Conservation (phyloP, 2,329 filamentous ascomycete species). For the Phialophora macrospora region DNA sequence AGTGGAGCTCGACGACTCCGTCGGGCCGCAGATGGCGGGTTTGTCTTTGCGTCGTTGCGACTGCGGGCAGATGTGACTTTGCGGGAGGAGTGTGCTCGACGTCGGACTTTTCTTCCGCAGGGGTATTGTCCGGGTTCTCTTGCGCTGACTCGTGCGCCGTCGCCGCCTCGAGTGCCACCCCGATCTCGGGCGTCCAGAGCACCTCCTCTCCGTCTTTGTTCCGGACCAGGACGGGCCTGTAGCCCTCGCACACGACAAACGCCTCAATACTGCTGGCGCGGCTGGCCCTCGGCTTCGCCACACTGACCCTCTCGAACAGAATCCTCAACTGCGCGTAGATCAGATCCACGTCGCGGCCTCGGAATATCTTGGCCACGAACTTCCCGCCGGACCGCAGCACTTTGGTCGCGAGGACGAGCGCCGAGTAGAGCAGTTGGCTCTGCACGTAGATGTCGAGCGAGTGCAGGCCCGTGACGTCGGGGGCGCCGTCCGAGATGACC, state of each 20-base stretch:
- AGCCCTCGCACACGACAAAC: constrained; percentile 93
- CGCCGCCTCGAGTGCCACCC: constrained; percentile 43
- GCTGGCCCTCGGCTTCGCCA: constrained; percentile 92
- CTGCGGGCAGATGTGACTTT: background rate
- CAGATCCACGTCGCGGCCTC: constrained; percentile 91
- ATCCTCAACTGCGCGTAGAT: constrained; percentile 92
- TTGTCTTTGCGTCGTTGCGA: constrained; percentile 23
- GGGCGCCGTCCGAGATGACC: constrained; percentile 92
- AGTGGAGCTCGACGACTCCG: constrained; percentile 44
- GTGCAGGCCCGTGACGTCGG: constrained; percentile 94
- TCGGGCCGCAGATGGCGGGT: constrained; percentile 43
- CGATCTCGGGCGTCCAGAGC: constrained; percentile 37
- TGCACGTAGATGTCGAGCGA: constrained; percentile 99
- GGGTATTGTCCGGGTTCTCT: background rate
- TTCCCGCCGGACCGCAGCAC: constrained; percentile 91
- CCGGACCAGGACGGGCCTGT: constrained; percentile 65
- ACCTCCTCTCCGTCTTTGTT: constrained; percentile 19
- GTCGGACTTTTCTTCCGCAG: background rate
- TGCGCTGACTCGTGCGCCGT: background rate
- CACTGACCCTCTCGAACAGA: constrained; percentile 83
- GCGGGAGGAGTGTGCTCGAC: background rate
- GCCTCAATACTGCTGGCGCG: constrained; percentile 96
- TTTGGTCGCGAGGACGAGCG: constrained; percentile 89
- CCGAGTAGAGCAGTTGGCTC: constrained; percentile 90
- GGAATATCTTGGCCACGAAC: constrained; percentile 98